Percentiles rank a stretch among this genome's conserved stretches.
These are phyloP conservation scores for Candida sanyaensis DNA, from an alignment of 1,139 yeast species.

Conservation along the genomic window DNA sequence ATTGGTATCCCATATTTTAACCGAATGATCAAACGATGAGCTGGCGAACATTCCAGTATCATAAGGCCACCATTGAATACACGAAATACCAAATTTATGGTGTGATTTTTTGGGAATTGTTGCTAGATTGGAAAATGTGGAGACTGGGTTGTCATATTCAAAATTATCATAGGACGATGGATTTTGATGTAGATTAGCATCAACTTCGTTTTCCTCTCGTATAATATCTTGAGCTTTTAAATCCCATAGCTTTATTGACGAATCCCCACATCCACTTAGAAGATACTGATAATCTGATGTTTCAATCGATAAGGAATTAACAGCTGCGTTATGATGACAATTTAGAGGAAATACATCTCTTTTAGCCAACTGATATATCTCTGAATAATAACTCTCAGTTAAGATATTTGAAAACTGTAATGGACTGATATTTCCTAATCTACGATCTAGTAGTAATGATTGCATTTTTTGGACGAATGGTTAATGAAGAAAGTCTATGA, in stretches of 20 bases:
- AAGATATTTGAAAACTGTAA: conserved; percentile 39
- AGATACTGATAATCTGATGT: conserved; percentile 47
- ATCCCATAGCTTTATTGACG: conserved; percentile 68
- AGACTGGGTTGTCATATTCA: conserved; percentile 30
- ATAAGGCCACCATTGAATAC: conserved; percentile 84
- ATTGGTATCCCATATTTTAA: conserved; percentile 83
- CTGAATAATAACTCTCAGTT: conserved; percentile 40
- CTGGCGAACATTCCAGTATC: conserved; percentile 87
- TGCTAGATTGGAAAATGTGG: conserved; percentile 31
- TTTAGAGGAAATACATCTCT: conserved; percentile 37
- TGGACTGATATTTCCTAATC: conserved; percentile 29
- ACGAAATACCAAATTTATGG: conserved; percentile 75
- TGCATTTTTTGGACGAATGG: conserved; percentile 29
- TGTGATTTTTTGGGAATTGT: conserved; percentile 54
- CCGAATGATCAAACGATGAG: conserved; percentile 75
- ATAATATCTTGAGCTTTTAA: conserved; percentile 19
- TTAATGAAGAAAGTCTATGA: background rate
- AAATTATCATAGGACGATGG: conserved; percentile 17
- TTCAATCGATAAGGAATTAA: conserved; percentile 71
- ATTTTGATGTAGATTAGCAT: conserved; percentile 6
- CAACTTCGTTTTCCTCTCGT: conserved; percentile 19
- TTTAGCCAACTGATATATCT: conserved; percentile 22
- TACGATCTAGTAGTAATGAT: conserved; percentile 37
- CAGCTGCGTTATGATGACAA: conserved; percentile 49
- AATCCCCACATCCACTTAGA: conserved; percentile 78